Evolutionary conservation across 441 rosid genomes (phyloP), one percentile per base, ranked within the genome.

Genomic region (Mallotus japonicus): DNA sequence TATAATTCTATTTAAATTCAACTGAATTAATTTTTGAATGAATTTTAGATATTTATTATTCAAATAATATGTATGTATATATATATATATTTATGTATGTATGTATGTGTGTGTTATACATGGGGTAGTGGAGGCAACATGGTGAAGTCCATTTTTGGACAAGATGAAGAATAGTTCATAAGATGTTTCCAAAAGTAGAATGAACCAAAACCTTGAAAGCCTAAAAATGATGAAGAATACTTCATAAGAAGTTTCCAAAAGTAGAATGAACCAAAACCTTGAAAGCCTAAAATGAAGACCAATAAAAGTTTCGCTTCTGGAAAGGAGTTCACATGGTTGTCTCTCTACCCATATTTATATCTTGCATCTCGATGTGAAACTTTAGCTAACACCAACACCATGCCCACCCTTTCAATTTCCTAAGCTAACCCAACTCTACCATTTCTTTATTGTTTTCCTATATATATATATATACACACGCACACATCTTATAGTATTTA

Each of bases 361-460:
- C 71, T 58, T 65, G 71, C 71, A 70, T 76, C 79, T 76, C 75
- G 71, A 70, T 72, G 42, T 37, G 40, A 37, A 57, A 20, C 70
- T 70, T 70, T 44, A 24, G 58, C 46, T n/a, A 54, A 61, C 14
- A 50, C 47, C 54, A 56, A 46, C 64, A 24, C 51, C 47, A 2
- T 15, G 37, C 63, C 69, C 34, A 47, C 49, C 42, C 42, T 10
- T 19, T 55, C 68, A 11, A 6, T 47, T 44, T 59, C 34, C 53
- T 54, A 58, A 22, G 40, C 50, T 17, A 19, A 13, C 49, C 9
- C 49, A 44, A 44, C 49, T 6, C 40, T 37, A 5, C 40, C 40
- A 37, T 37, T 37, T 37, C 6, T 37, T 37, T 6, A 37, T 37
- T 4, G 40, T 37, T 37, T 37, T 28, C 32, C 32, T 24, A n/a